Evolutionary conservation across 106 monocot species (phyloP), one percentile per base, ranked within the genome.

Genomic region (Allium cepa): DNA sequence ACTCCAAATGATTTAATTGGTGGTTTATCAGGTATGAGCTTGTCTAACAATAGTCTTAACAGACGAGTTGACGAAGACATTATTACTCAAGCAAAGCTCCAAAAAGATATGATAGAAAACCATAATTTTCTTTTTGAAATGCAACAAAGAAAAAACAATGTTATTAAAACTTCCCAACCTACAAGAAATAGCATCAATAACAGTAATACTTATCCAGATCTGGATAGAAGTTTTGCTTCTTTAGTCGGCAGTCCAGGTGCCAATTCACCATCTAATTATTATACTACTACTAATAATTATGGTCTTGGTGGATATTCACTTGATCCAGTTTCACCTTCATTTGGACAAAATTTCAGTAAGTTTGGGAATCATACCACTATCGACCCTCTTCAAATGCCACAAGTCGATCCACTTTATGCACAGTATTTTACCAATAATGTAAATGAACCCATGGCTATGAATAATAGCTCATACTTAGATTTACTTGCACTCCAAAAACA

Each of bases 401-500:
- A 60, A 26, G 58, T 69, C 28, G 86, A 82, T 59, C 79, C 78
- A 10, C 67, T 69, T 59, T 79, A 82, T 74, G 49, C 70, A 63
- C 78, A 86, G 64, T 85, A 78, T 57, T 51, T 85, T 12, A 80
- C 71, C 47, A 68, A 69, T 51, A 73, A 84, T n/a, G 80, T 85
- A 53, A 85, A 76, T 74, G 28, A 53, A 27, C 28, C 53, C 12
- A 53, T 55, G 11, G 71, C 60, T 14, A 17, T 78, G 60, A 71
- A 68, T 5, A 81, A 72, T 63, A 36, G 36, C 36, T 77, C 88
- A 49, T 86, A 88, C 59, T 18, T 63, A 15, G 88, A 96, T 66
- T 75, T 83, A n/a, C 61, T 84, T 64, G 82, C 77, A 2, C 46
- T 80, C 18, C 92, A 92, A 63, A 92, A 93, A 73, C 80, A 84